Base-by-base conservation (phyloP, 2,329 filamentous ascomycete species). In the Periconia sp. region DNA sequence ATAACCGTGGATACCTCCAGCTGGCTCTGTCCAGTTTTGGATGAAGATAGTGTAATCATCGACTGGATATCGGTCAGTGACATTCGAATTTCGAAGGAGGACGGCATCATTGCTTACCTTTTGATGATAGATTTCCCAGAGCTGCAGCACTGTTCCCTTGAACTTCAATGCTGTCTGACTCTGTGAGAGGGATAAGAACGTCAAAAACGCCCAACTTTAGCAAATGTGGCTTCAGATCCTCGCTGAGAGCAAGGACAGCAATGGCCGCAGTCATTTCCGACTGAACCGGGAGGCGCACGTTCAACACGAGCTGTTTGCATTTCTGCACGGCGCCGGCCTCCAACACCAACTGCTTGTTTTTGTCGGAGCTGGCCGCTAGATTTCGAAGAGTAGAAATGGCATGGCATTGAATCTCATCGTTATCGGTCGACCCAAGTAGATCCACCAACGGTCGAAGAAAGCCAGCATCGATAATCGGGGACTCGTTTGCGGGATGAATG, bases 221-320 rank as follows among this genome's bases (percentile, higher is more conserved):
- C 13, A 99, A 82, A 69, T 96, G 90, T 5, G 90, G 86, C 77
- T 99, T 99, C 54, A 99, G 83, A 59, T 99, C 94, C 66, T 99
- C 94, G 64, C 93, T 97, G 48, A 99, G 79, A 17, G 94, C 94
- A 59, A 99, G 82, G 14, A 99, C 94, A 37, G 94, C 94, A 74
- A 99, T 97, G 1, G 94, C 94, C n/a, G 94, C 94, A 5, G 94
- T 99, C 94, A 99, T 99, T 75, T 99, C 94, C 1, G 92, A 97
- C 73, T 99, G 94, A 2, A 99, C 94, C 40, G 90, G 93, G 46
- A 97, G 83, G 0, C 94, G 92, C 2, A 97, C 94, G 52, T 95
- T 88, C 17, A 99, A 81, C 20, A 99, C 92, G 49, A 99, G 82
- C 70, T 97, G 91, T 77, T 97, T 97, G 85, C 94, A 99, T 74